Evolutionary conservation across 1,284 basidiomycete genomes (phyloP), one percentile per base, ranked within the genome.

Genomic region (Amylostereum areolatum): DNA sequence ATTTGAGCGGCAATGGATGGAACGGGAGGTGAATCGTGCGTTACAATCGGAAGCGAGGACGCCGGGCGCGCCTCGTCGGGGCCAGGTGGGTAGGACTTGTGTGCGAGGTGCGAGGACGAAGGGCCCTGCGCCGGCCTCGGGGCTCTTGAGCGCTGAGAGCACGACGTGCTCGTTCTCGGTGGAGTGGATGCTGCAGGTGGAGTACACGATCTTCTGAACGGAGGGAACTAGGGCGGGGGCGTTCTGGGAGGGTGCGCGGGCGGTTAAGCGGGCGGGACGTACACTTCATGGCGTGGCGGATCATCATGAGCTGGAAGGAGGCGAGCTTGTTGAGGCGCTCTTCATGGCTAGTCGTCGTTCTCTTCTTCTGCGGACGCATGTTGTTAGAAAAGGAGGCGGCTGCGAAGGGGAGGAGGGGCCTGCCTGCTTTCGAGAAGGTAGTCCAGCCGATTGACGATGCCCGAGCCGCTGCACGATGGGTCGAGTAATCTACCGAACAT

Each of bases 261-360:
- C 7, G 12, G 32, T 11, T 25, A 24, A 18, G 31, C 18, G n/a
- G 25, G n/a, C n/a, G 25, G 11, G 43, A 35, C 55, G 30, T 62
- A 92, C 92, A 99, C 64, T 84, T 85, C 85, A 99, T 93, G 7
- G 96, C 96, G 62, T 98, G 97, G 57, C 81, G 82, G 58, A 99
- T 84, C 83, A 98, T 95, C 65, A 81, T 77, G n/a, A 92, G 74
- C 62, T 99, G 97, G 66, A 97, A 97, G 9, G 75, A 70, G 2
- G 92, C 83, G 25, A 97, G 78, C 56, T 91, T 92, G 55, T 80
- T 77, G 40, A 97, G 73, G 30, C 94, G 83, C 44, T 81, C 80
- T 49, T 83, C 78, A 49, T 75, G 73, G 27, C 63, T 69, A n/a
- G 24, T 66, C 65, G 25, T 70, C 67, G n/a, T 79, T 74, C 51